Conservation (phyloP, 2,329 filamentous ascomycete species). For the Cordyceps pruinosa region DNA sequence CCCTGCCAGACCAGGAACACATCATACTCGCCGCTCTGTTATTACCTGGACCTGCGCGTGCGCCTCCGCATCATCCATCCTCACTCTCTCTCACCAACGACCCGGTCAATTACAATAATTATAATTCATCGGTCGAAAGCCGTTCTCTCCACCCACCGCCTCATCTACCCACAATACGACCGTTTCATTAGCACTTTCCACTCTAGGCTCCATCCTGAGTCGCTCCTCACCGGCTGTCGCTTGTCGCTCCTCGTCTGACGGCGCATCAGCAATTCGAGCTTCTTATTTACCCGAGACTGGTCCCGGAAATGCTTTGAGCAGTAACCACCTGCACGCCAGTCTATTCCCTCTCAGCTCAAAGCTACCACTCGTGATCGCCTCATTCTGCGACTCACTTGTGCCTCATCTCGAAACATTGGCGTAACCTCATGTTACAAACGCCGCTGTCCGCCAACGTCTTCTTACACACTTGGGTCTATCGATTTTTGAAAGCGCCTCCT, state of each 20-base stretch:
- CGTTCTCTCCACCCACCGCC: neutral
- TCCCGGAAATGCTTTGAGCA: neutral
- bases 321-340: neutral
- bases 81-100: neutral
- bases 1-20: neutral
- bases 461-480: neutral
- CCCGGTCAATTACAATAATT: neutral
- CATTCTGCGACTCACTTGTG: neutral
- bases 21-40: neutral
- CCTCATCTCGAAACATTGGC: constrained; percentile 8
- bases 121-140: neutral
- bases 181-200: neutral
- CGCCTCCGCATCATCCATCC: too few relatives aligned
- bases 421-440: constrained; percentile 6
- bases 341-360: neutral
- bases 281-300: neutral
- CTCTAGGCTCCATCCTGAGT: neutral
- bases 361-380: neutral
- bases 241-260: constrained; percentile 6
- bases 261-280: neutral
- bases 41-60: too few relatives aligned
- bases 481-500: neutral
- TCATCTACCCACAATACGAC: too few relatives aligned
- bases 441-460: constrained; percentile 1
- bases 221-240: neutral